Evolutionary conservation across 768 basidiomycete genomes (phyloP).

Genomic region (Dendrothele bispora): DNA sequence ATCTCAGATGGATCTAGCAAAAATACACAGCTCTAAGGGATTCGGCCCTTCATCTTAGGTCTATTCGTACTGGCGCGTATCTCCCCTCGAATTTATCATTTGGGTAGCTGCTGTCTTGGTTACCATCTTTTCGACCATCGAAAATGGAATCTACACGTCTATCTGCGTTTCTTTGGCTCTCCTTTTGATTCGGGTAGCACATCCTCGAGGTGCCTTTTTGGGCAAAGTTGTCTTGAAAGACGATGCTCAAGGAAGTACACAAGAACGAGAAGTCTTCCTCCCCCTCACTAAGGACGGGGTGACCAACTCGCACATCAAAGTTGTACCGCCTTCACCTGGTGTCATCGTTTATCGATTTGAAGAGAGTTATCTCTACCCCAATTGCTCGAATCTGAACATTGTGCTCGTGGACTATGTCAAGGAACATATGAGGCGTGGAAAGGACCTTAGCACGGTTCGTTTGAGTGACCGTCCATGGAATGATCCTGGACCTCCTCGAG

Average conservation of each 20-base stretch:
- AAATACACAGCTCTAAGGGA: no score
- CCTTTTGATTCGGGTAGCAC: conserved; percentile 82
- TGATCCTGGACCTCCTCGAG: conserved; percentile 76
- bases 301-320: conserved; percentile 66
- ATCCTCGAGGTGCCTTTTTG: conserved; percentile 88
- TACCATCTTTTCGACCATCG: conserved; percentile 92
- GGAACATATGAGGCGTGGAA: conserved; percentile 70
- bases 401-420: conserved; percentile 82
- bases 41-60: conserved; percentile 40
- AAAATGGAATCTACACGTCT: conserved; percentile 89
- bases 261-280: conserved; percentile 77
- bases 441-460: conserved; percentile 63
- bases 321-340: conserved; percentile 80
- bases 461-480: conserved; percentile 90
- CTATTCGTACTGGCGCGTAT: conserved; percentile 91
- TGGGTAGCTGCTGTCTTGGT: conserved; percentile 85
- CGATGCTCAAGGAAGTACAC: conserved; percentile 32
- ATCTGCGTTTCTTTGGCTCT: conserved; percentile 78
- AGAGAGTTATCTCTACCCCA: conserved; percentile 88
- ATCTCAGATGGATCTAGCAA: no score
- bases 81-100: conserved; percentile 90
- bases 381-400: conserved; percentile 67
- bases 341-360: conserved; percentile 90
- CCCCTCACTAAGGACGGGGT: conserved; percentile 66
- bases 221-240: conserved; percentile 72